Percentiles rank a stretch among this genome's conserved stretches.
Conservation (phyloP, 2,329 filamentous ascomycete genomes). For the Metarhizium guizhouense region DNA sequence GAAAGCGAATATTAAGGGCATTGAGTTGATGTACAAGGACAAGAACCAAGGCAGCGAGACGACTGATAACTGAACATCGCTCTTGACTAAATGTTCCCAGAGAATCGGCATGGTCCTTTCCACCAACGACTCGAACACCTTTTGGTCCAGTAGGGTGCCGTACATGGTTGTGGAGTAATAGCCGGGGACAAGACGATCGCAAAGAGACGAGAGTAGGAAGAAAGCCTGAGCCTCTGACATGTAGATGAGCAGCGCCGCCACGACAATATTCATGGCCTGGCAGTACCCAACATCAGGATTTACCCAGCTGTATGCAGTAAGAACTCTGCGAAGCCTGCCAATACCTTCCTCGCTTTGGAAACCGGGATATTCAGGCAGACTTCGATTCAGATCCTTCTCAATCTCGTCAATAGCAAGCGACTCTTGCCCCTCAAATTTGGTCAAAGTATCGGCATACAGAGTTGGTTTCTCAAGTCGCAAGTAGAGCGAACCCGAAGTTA, state of each 20-base stretch:
- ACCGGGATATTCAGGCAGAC: conserved; percentile 91
- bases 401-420: conserved; percentile 98
- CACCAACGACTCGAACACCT: conserved; percentile 95
- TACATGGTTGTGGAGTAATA: conserved; percentile 99
- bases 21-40: conserved; percentile 97
- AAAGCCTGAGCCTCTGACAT: conserved; percentile 96
- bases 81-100: conserved; percentile 96
- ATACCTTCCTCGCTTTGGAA: conserved; percentile 97
- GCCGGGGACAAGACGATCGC: conserved; percentile 84
- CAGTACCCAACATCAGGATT: conserved; percentile 96
- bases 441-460: conserved; percentile 73
- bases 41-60: conserved; percentile 97
- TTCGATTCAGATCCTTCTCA: conserved; percentile 94
- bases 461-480: conserved; percentile 78
- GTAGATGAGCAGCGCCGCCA: conserved; percentile 95
- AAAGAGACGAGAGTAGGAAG: conserved; percentile 83
- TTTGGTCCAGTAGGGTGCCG: conserved; percentile 89
- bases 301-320: conserved; percentile 96
- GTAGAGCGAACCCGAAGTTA: conserved; percentile 86
- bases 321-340: conserved; percentile 73
- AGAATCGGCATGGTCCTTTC: conserved; percentile 98
- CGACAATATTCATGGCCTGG: conserved; percentile 99
- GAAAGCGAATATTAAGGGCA: conserved; percentile 97
- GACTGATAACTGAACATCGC: conserved; percentile 92
- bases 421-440: conserved; percentile 74